These are phyloP conservation scores for Powellomyces hirtus DNA, from an alignment of 192 early-diverging fungal species.

Conservation along the genomic window DNA sequence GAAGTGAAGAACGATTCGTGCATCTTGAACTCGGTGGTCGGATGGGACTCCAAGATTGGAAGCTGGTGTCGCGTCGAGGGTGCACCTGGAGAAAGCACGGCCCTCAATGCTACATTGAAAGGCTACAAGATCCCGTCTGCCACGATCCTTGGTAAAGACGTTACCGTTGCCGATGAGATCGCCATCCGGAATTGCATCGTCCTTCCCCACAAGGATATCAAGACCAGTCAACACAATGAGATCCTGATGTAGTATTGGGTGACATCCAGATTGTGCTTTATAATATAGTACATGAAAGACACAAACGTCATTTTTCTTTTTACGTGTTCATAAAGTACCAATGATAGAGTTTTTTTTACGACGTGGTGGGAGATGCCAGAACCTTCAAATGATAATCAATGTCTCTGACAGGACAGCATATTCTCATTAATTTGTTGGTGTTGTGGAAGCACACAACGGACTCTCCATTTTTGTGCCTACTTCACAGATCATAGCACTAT, in stretches of 20 bases:
- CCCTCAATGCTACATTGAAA: slow-evolving; percentile 74
- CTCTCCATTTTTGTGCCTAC: no score
- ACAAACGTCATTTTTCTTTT: no score
- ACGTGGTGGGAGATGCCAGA: no score
- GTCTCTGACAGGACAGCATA: no score
- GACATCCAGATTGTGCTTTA: no score
- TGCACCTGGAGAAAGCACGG: slow-evolving; percentile 61
- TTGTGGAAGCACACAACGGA: no score
- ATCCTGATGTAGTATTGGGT: slow-evolving; percentile 54
- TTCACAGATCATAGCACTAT: no score
- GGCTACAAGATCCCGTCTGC: slow-evolving; percentile 91
- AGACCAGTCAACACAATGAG: slow-evolving; percentile 84
- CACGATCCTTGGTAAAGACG: slow-evolving; percentile 89
- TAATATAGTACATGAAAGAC: no score
- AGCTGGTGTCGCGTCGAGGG: slow-evolving; percentile 94
- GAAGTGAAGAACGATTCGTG: slow-evolving; percentile 87
- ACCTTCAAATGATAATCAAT: no score
- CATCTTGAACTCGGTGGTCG: slow-evolving; percentile 84
- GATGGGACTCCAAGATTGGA: slow-evolving; percentile 93
- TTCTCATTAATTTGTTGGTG: no score
- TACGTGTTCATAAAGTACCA: no score
- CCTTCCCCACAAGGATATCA: slow-evolving; percentile 95
- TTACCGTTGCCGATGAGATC: slow-evolving; percentile 88
- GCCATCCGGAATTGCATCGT: slow-evolving; percentile 97
- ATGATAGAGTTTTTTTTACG: no score